phyloP scores from a whole-genome alignment of 257 asterid species.

The Nicotiana tomentosiformis region DNA sequence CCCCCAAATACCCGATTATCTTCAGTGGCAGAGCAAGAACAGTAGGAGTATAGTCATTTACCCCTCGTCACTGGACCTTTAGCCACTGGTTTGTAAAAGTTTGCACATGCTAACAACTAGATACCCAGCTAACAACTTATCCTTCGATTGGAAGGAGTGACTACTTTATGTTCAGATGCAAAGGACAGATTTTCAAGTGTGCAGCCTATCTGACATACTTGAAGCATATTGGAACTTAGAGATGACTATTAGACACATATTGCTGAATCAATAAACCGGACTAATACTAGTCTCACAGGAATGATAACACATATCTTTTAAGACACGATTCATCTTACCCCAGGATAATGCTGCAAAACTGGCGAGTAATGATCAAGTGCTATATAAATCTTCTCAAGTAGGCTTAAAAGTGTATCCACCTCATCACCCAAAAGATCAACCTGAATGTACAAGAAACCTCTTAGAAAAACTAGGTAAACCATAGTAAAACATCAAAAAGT shows the following conservation, averaged over 20 bases:
- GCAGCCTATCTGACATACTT: background rate
- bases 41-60: background rate
- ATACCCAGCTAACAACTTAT: background rate
- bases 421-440: constrained; percentile 96
- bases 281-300: background rate
- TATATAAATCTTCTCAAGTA: constrained; percentile 73
- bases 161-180: background rate
- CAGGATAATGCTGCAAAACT: constrained; percentile 82
- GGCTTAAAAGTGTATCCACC: constrained; percentile 65
- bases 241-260: background rate
- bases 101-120: constrained; percentile 1
- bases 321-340: constrained; percentile 47
- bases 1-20: background rate
- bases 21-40: constrained; percentile 1
- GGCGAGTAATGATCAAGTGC: constrained; percentile 90
- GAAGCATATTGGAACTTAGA: background rate
- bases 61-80: background rate
- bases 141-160: background rate
- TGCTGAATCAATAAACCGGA: background rate
- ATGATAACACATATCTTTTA: background rate
- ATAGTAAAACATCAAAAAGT: background rate
- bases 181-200: background rate
- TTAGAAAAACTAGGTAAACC: background rate
- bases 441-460: constrained; percentile 33
- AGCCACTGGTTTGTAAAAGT: background rate